A percentile compares a stretch with the other conserved stretches of the same genome.
phyloP scores from a whole-genome alignment of 202 grass and related monocot genomes.

The Cymbopogon flexuosus region DNA sequence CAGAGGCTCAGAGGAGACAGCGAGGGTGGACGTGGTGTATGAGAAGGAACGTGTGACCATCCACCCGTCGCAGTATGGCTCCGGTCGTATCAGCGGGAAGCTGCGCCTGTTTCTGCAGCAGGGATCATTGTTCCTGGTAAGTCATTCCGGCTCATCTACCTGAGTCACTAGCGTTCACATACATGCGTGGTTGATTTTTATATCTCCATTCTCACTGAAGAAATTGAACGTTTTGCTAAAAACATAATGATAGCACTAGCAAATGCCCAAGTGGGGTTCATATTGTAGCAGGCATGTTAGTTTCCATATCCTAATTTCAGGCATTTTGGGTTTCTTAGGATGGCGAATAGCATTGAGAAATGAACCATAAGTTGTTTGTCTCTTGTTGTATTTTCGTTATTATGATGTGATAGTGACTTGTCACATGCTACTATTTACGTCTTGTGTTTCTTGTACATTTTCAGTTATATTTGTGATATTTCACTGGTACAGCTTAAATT shows the following conservation, averaged over 20 bases:
- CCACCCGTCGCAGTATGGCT: conserved; percentile 72
- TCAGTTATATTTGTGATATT: background rate
- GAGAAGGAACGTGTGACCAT: conserved; percentile 90
- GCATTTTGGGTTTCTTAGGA: background rate
- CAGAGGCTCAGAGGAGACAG: conserved; percentile 35
- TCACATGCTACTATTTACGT: background rate
- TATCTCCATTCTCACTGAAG: background rate
- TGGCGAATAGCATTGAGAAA: background rate
- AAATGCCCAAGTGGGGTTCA: background rate
- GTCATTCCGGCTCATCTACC: background rate
- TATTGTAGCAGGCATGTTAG: background rate
- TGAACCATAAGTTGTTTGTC: background rate
- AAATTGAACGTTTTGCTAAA: background rate
- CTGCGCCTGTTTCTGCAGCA: conserved; percentile 68
- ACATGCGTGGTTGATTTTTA: background rate
- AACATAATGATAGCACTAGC: background rate
- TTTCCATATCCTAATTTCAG: background rate
- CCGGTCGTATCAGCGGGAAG: conserved; percentile 71
- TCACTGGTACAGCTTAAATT: background rate
- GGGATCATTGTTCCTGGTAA: conserved; percentile 79
- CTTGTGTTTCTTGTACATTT: background rate
- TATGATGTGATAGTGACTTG: background rate
- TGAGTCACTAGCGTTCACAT: background rate
- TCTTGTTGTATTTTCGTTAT: background rate
- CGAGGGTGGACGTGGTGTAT: conserved; percentile 66